phyloP scores from a whole-genome alignment of 2,329 filamentous ascomycete genomes.

The Amauroascus niger region DNA sequence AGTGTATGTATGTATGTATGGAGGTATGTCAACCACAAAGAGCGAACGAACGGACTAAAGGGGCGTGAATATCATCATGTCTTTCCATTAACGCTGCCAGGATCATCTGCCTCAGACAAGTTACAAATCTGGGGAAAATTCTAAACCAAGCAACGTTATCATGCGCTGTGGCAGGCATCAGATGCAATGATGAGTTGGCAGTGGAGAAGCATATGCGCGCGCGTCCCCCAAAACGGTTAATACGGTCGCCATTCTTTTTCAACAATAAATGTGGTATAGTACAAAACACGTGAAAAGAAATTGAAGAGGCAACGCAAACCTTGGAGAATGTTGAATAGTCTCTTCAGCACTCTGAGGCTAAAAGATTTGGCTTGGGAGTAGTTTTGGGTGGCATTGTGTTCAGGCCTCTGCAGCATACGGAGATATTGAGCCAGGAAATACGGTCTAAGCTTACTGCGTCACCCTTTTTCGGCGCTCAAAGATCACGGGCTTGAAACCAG shows the following conservation, averaged over 20 bases:
- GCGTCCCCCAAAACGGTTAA: constrained; percentile 2
- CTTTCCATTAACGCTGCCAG: not conserved
- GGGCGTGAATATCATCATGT: not conserved
- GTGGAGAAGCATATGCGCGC: constrained; percentile 32
- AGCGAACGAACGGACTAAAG: not conserved
- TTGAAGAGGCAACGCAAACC: not conserved
- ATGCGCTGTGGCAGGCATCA: constrained; percentile 30
- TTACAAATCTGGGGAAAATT: constrained; percentile 62
- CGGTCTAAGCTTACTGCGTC: no score
- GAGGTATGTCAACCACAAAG: not conserved
- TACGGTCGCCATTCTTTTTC: not conserved
- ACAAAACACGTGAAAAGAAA: not conserved
- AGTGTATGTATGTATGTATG: no score
- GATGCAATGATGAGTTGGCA: constrained; percentile 71
- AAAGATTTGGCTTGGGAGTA: not conserved
- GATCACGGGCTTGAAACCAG: not conserved
- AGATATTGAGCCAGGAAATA: not conserved
- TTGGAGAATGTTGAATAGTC: not conserved
- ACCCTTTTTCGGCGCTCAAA: no score
- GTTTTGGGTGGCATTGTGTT: not conserved
- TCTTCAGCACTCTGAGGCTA: not conserved
- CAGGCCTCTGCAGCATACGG: not conserved
- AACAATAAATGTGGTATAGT: not conserved
- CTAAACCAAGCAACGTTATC: constrained; percentile 58
- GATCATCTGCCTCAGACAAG: not conserved